Base-by-base conservation (phyloP, 805 yeast species). In the Candida ipomoeae region DNA sequence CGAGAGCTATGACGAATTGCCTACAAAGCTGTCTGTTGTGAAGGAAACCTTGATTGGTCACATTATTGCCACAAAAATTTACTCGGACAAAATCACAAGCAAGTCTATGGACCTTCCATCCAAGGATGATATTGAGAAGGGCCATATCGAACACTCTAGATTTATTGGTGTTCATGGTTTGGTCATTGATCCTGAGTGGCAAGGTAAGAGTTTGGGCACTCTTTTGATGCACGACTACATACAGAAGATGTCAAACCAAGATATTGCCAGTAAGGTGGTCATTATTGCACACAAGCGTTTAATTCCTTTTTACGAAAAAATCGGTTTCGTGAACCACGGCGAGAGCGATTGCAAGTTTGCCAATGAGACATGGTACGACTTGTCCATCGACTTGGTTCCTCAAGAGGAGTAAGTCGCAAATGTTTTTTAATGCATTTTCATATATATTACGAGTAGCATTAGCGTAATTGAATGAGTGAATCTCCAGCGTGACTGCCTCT, bases 221-320 rank as follows among this genome's bases (percentile, higher is more conserved):
- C 73, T 90, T 51, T 70, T 92, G 62, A 68, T 92, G 61, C 89
- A 87, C 58, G 99, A 92, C 69, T 94, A 88, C 70, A 79, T 91
- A 54, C 97, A 94, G 67, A 88, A 92, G 63, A 73, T 92, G 67
- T 81, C 89, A 44, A 89, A 89, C 65, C 96, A 90, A 65, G 89
- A 84, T 58, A 83, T 89, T 54, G 97, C 94, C 42, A 87, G 83
- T 59, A 79, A 82, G 60, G 83, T 92, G 46, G 80, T 83, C 6
- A 74, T 92, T 32, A 78, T 92, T 52, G 87, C 90, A 31, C 89
- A 87, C 61, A 78, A 81, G 44, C 72, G 77, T 21, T 74, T 89
- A 61, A 69, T 84, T 17, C 84, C 86, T 18, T 91, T 91, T 67
- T 92, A 92, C 70, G 84, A 82, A 60, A 81, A 85, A 58, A 77